Percentiles rank a stretch among this genome's conserved stretches.
Conservation (phyloP, 2,329 filamentous ascomycete genomes). For the Tolypocladium album region DNA sequence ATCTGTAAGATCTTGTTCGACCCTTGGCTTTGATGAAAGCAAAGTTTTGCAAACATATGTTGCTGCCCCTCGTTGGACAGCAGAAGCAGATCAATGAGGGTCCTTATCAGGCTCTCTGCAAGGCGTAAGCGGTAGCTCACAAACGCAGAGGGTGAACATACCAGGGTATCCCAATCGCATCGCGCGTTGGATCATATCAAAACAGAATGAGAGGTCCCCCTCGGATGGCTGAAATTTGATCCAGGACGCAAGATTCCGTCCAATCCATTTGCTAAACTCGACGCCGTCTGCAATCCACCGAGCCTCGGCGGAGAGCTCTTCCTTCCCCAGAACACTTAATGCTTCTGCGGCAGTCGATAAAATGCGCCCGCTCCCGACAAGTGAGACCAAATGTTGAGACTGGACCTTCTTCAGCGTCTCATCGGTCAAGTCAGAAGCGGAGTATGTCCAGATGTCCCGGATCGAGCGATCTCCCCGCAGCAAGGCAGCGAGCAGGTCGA, state of each 20-base stretch:
- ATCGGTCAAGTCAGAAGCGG: slow-evolving; percentile 12
- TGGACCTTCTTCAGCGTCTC: slow-evolving; percentile 17
- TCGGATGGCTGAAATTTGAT: slow-evolving; percentile 18
- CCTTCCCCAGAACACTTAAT: slow-evolving; percentile 32
- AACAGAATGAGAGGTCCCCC: slow-evolving; percentile 29
- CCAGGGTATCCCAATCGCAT: slow-evolving; percentile 65
- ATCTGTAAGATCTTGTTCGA: slow-evolving; percentile 14
- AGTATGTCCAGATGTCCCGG: slow-evolving; percentile 25
- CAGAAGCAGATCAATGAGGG: slow-evolving; percentile 24
- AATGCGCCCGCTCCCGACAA: slow-evolving; percentile 38
- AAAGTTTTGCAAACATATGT: slow-evolving; percentile 17
- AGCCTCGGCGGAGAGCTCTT: slow-evolving; percentile 11
- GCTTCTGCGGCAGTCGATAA: slow-evolving; percentile 45
- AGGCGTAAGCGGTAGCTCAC: slow-evolving; percentile 7
- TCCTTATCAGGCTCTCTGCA: slow-evolving; percentile 30
- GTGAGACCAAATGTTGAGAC: slow-evolving; percentile 25
- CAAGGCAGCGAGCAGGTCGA: slow-evolving; percentile 32
- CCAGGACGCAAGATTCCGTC: slow-evolving; percentile 46
- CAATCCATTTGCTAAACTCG: slow-evolving; percentile 62
- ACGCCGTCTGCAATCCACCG: slow-evolving; percentile 56
- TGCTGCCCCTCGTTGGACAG: slow-evolving; percentile 14
- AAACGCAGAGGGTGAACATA: slow-evolving; percentile 21
- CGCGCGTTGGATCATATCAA: slow-evolving; percentile 43
- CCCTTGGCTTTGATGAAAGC: slow-evolving; percentile 14
- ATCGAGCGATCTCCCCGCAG: slow-evolving; percentile 27